phyloP scores from a whole-genome alignment of 192 early-diverging fungal species.

The Coemansia sp. region DNA sequence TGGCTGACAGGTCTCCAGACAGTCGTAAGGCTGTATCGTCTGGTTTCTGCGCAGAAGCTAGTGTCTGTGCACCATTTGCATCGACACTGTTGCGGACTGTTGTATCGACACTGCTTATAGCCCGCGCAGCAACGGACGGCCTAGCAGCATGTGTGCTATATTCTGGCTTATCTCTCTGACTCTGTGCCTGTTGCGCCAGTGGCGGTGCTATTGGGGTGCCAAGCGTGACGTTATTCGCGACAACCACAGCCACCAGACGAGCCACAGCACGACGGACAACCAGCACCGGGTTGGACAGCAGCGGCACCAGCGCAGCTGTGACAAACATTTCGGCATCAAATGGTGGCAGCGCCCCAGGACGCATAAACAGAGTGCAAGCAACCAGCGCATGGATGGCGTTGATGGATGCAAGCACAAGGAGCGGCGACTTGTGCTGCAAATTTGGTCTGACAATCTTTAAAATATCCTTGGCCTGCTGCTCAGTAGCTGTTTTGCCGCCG shows the following conservation, averaged over 20 bases:
- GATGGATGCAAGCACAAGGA: slow-evolving; percentile 34
- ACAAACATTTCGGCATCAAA: slow-evolving; percentile 31
- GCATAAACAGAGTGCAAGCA: slow-evolving; percentile 18
- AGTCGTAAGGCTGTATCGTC: neutral
- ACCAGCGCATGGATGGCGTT: slow-evolving; percentile 28
- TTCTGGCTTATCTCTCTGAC: neutral
- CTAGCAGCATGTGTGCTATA: neutral
- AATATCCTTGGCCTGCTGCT: slow-evolving; percentile 71
- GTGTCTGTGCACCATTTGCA: neutral
- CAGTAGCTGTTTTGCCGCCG: slow-evolving; percentile 65
- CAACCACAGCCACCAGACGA: slow-evolving; percentile 27
- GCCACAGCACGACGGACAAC: slow-evolving; percentile 37
- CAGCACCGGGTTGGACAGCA: slow-evolving; percentile 28
- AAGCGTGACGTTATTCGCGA: slow-evolving; percentile 18
- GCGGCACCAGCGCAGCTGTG: slow-evolving; percentile 7
- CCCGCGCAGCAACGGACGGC: neutral
- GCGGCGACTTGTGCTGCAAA: slow-evolving; percentile 67
- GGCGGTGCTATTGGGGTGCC: neutral
- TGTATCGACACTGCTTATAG: neutral
- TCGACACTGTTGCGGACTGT: slow-evolving; percentile 19
- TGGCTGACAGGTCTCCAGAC: neutral
- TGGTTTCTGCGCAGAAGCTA: neutral
- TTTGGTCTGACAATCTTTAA: slow-evolving; percentile 64
- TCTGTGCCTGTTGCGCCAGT: neutral
- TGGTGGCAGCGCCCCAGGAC: neutral